Evolutionary conservation across 2,329 filamentous ascomycete genomes (phyloP), one percentile per base, ranked within the genome.

Genomic region (Fusarium dimerum): DNA sequence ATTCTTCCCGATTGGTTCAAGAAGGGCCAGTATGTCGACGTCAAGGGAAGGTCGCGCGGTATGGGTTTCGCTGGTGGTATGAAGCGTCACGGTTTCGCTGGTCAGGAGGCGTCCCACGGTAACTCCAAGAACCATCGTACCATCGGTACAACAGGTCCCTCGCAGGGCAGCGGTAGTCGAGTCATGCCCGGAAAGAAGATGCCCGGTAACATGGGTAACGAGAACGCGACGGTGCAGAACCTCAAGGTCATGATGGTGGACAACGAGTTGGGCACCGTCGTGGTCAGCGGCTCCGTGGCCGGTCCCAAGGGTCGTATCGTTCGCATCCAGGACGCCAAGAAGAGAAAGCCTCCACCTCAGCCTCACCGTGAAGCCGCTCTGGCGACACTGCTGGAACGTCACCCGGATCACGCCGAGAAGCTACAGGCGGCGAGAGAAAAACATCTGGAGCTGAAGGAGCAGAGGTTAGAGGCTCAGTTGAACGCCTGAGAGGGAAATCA

Each of bases 181-280:
- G 93, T 99, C 20, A 78, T 92, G 68, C 94, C 94, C 1, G 94
- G 94, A 55, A 99, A 99, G 84, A 94, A 92, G 77, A 99, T 99
- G 94, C 85, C 94, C 4, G 94, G 94, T 50, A 85, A 90, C 54
- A 97, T 99, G 94, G 94, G 94, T 59, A 89, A 88, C 60, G 83
- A 96, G 73, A 85, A 84, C 62, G 89, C 92, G 50, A 99, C 94
- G 44, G 82, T 94, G 52, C 92, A 97, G 80, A 97, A 96, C 74
- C 77, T 97, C 64, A 89, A 88, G 74, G 86, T 99, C 48, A 76
- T 99, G 70, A 87, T 91, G 78, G 87, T 96, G 34, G 92, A 97
- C 74, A 82, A 86, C 64, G 87, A 89, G 71, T 87, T 92, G 67
- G 94, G 94, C 17, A 84, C 96, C 64, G 85, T 99, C 52, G 84